Evolutionary conservation across 2,329 filamentous ascomycete genomes (phyloP).

Genomic region (Epichloe hybrida): DNA sequence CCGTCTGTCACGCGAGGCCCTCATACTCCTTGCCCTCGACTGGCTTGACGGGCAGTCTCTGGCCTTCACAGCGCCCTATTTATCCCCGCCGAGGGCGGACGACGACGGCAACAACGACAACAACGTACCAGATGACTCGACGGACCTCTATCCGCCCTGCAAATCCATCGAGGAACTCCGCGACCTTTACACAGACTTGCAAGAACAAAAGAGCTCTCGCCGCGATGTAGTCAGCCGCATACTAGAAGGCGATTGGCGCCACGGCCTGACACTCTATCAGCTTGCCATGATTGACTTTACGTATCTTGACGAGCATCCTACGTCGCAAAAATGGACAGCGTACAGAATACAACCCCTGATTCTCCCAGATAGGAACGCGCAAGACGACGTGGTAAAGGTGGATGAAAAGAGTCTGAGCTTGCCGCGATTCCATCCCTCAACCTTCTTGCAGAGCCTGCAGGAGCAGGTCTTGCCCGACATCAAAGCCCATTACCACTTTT

Average conservation of each 20-base stretch:
- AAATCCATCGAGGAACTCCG: constrained; percentile 52
- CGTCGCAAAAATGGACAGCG: constrained; percentile 50
- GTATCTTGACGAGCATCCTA: constrained; percentile 51
- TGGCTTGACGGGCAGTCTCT: constrained; percentile 63
- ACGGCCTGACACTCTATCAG: constrained; percentile 51
- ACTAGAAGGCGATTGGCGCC: constrained; percentile 54
- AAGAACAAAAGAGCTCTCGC: constrained; percentile 45
- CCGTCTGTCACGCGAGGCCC: constrained; percentile 56
- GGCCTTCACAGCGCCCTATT: constrained; percentile 32
- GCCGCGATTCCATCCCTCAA: constrained; percentile 67
- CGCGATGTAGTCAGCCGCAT: constrained; percentile 51
- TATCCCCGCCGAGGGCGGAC: constrained; percentile 12
- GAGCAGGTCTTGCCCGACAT: constrained; percentile 61
- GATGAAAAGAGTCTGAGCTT: constrained; percentile 35
- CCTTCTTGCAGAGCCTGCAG: constrained; percentile 66
- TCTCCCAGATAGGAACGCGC: constrained; percentile 20
- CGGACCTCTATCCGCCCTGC: constrained; percentile 57
- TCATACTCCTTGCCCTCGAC: constrained; percentile 58
- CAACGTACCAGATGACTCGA: constrained; percentile 39
- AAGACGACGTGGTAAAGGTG: constrained; percentile 26
- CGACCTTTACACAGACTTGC: constrained; percentile 48
- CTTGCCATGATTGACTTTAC: constrained; percentile 56
- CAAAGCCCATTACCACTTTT: constrained; percentile 73
- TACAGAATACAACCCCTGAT: constrained; percentile 44
- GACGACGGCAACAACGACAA: constrained; percentile 24